These are phyloP conservation scores for Odontarrhena argentea DNA, from an alignment of 345 rosid genomes.

Conservation along the genomic window DNA sequence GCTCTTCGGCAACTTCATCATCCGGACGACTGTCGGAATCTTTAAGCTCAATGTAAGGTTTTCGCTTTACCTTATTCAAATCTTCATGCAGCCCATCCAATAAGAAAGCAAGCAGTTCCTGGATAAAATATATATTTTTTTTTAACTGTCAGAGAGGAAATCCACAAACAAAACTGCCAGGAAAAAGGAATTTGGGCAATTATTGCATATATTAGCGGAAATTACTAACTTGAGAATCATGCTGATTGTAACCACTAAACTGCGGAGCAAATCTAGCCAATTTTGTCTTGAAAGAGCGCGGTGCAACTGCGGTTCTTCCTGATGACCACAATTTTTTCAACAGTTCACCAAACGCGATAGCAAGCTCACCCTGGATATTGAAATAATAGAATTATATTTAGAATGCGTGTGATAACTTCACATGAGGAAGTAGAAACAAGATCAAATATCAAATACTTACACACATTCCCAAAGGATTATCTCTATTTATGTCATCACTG, in stretches of 20 bases:
- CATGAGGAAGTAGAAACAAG: conserved; percentile 22
- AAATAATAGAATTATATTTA: conserved; percentile 18
- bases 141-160: not conserved
- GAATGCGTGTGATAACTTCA: conserved; percentile 15
- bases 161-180: conserved; percentile 6
- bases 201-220: conserved; percentile 1
- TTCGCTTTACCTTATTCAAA: conserved; percentile 86
- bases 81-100: conserved; percentile 98
- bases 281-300: conserved; percentile 88
- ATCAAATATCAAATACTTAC: conserved; percentile 51
- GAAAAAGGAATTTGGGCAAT: not conserved
- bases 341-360: conserved; percentile 89
- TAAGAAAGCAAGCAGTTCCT: conserved; percentile 95
- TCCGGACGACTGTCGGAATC: conserved; percentile 82
- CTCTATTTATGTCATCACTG: conserved; percentile 68
- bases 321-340: conserved; percentile 89
- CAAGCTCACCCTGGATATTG: conserved; percentile 89
- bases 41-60: conserved; percentile 90
- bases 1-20: conserved; percentile 88
- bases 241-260: conserved; percentile 98
- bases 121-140: not conserved
- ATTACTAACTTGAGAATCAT: conserved; percentile 91
- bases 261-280: conserved; percentile 96
- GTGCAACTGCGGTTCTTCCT: conserved; percentile 72
- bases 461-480: conserved; percentile 94